Percentiles rank a stretch among this genome's conserved stretches.
These are phyloP conservation scores for Podospora sp. DNA, from an alignment of 495 filamentous ascomycete species.

Conservation along the genomic window DNA sequence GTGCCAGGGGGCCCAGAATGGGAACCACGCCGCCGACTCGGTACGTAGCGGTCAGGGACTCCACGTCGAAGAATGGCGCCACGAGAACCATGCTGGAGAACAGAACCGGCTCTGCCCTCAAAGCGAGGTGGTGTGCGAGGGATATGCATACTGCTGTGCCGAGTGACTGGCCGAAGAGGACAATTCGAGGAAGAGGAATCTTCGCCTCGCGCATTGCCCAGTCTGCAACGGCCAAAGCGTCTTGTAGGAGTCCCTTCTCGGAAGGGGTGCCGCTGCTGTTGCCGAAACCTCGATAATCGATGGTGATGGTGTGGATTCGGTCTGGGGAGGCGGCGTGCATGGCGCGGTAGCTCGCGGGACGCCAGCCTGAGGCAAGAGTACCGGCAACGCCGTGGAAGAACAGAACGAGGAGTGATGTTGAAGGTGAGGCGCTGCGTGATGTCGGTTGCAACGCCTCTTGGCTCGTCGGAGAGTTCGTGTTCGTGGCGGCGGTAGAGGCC, in stretches of 20 bases:
- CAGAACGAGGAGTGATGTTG: slow-evolving; percentile 61
- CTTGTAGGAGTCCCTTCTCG: slow-evolving; percentile 77
- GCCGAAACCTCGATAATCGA: slow-evolving; percentile 85
- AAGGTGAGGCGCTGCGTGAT: too few species aligned
- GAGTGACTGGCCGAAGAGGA: slow-evolving; percentile 82
- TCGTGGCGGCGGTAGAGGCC: slow-evolving; percentile 61
- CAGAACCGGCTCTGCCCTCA: slow-evolving; percentile 34
- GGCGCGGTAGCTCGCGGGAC: slow-evolving; percentile 65
- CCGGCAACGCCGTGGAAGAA: slow-evolving; percentile 61
- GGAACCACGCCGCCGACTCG: slow-evolving; percentile 73
- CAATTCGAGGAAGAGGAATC: slow-evolving; percentile 70
- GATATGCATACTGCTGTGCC: slow-evolving; percentile 80
- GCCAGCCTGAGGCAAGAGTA: slow-evolving; percentile 62
- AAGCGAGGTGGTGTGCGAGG: slow-evolving; percentile 48
- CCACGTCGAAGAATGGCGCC: slow-evolving; percentile 74
- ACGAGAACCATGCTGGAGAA: slow-evolving; percentile 74
- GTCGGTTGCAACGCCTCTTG: slow-evolving; percentile 56
- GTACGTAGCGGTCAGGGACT: slow-evolving; percentile 62
- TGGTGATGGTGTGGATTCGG: slow-evolving; percentile 25
- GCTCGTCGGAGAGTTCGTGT: slow-evolving; percentile 48
- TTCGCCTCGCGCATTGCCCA: slow-evolving; percentile 66
- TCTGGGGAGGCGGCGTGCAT: slow-evolving; percentile 56
- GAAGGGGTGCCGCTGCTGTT: slow-evolving; percentile 74
- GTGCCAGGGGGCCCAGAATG: slow-evolving; percentile 69
- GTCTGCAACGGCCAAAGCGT: slow-evolving; percentile 69